Evolutionary conservation across 768 basidiomycete genomes (phyloP).

Genomic region (Lactarius evosmus): DNA sequence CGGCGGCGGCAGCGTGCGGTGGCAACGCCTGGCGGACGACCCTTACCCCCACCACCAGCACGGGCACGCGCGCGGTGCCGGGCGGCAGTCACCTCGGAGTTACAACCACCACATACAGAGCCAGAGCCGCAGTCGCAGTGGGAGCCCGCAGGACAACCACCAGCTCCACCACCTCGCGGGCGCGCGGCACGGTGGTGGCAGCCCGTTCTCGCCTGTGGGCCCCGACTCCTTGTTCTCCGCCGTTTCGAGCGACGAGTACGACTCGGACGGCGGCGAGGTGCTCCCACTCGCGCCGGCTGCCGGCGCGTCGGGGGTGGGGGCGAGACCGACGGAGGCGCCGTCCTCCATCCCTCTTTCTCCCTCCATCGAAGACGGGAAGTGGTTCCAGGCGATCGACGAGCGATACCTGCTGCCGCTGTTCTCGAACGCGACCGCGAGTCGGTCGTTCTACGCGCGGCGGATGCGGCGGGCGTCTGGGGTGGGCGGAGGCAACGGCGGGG

Average conservation of each 20-base stretch:
- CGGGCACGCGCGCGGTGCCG: slow-evolving; percentile 24
- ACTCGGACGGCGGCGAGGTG: slow-evolving; percentile 73
- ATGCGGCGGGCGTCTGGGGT: slow-evolving; percentile 49
- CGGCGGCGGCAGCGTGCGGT: slow-evolving; percentile 2
- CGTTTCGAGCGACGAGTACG: slow-evolving; percentile 71
- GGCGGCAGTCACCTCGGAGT: slow-evolving; percentile 43
- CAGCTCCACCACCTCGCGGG: background rate
- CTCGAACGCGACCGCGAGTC: slow-evolving; percentile 88
- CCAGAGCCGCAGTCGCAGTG: background rate
- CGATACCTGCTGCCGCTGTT: slow-evolving; percentile 90
- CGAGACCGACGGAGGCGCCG: slow-evolving; percentile 8
- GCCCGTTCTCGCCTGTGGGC: slow-evolving; percentile 19
- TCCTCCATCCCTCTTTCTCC: slow-evolving; percentile 2
- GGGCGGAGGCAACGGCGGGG: slow-evolving; percentile 3
- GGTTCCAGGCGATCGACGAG: slow-evolving; percentile 96
- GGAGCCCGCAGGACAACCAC: background rate
- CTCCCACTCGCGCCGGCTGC: slow-evolving; percentile 67
- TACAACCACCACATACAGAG: slow-evolving; percentile 61
- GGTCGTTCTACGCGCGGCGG: slow-evolving; percentile 79
- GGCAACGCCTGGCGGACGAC: slow-evolving; percentile 28
- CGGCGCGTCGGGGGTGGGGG: background rate
- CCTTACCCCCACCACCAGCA: slow-evolving; percentile 21
- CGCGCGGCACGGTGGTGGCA: background rate
- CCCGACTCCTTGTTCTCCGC: slow-evolving; percentile 55
- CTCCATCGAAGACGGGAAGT: slow-evolving; percentile 51